Conservation (phyloP, 1,284 basidiomycete species). For the Sanghuangporus weigelae region DNA sequence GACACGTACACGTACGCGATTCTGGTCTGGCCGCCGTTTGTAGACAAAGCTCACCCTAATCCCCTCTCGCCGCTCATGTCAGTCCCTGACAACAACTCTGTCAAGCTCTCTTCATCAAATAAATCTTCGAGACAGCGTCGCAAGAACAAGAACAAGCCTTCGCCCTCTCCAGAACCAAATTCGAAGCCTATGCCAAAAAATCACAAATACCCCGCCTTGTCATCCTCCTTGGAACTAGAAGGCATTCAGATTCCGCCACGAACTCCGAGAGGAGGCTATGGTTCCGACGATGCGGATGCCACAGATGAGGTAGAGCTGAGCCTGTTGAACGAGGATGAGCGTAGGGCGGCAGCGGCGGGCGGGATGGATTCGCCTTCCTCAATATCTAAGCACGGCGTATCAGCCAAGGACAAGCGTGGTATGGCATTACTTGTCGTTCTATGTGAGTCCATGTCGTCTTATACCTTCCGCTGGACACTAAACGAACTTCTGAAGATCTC, state of each 20-base stretch:
- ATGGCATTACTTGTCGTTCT: slow-evolving; percentile 86
- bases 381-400: slow-evolving; percentile 41
- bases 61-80: slow-evolving; percentile 7
- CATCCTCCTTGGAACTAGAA: slow-evolving; percentile 57
- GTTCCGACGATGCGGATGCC: slow-evolving; percentile 28
- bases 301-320: slow-evolving; percentile 60
- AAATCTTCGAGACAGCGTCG: slow-evolving; percentile 24
- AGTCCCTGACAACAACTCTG: slow-evolving; percentile 5
- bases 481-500: slow-evolving; percentile 50
- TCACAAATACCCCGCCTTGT: slow-evolving; percentile 28
- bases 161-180: neutral
- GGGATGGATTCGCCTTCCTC: slow-evolving; percentile 26
- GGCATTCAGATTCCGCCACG: slow-evolving; percentile 63
- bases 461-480: slow-evolving; percentile 14
- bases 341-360: slow-evolving; percentile 39
- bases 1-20: neutral
- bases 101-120: slow-evolving; percentile 25
- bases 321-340: slow-evolving; percentile 56
- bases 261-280: slow-evolving; percentile 36
- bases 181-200: slow-evolving; percentile 16
- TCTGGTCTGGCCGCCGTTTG: neutral
- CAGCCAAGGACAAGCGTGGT: slow-evolving; percentile 74
- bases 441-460: slow-evolving; percentile 52
- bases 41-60: neutral
- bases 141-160: slow-evolving; percentile 20